Percentiles rank a stretch among this genome's conserved stretches.
These are phyloP conservation scores for Boletellus sp. DNA, from an alignment of 768 basidiomycete genomes.

Conservation along the genomic window DNA sequence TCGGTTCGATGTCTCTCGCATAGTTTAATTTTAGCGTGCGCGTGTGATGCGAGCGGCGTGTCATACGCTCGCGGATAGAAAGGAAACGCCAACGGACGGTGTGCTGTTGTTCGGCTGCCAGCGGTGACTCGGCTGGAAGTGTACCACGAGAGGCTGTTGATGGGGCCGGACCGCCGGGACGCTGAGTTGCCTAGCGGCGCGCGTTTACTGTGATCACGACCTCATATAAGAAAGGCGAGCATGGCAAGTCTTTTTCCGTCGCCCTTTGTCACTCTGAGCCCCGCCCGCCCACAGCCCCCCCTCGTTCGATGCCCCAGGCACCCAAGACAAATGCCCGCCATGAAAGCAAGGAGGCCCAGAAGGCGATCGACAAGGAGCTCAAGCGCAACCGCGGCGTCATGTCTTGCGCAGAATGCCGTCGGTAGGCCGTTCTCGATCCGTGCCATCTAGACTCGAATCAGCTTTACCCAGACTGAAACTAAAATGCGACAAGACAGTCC, in stretches of 20 bases:
- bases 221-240: neutral
- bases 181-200: neutral
- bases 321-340: slow-evolving; percentile 42
- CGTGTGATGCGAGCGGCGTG: too few relatives aligned
- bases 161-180: too few relatives aligned
- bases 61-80: too few relatives aligned
- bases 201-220: neutral
- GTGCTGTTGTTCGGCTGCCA: too few relatives aligned
- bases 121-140: too few relatives aligned
- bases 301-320: slow-evolving; percentile 46
- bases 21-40: too few relatives aligned
- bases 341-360: slow-evolving; percentile 36
- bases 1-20: too few relatives aligned
- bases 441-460: neutral
- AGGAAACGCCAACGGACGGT: too few relatives aligned
- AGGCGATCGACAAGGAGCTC: slow-evolving; percentile 61
- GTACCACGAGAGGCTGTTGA: too few relatives aligned
- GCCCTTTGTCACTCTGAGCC: neutral
- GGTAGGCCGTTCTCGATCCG: slow-evolving; percentile 35
- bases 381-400: slow-evolving; percentile 56
- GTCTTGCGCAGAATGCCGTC: slow-evolving; percentile 60
- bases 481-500: slow-evolving; percentile 71
- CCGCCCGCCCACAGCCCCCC: neutral
- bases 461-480: slow-evolving; percentile 51
- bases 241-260: slow-evolving; percentile 1